These are phyloP conservation scores for Malus hybrid DNA, from an alignment of 331 rosid genomes.

Conservation along the genomic window DNA sequence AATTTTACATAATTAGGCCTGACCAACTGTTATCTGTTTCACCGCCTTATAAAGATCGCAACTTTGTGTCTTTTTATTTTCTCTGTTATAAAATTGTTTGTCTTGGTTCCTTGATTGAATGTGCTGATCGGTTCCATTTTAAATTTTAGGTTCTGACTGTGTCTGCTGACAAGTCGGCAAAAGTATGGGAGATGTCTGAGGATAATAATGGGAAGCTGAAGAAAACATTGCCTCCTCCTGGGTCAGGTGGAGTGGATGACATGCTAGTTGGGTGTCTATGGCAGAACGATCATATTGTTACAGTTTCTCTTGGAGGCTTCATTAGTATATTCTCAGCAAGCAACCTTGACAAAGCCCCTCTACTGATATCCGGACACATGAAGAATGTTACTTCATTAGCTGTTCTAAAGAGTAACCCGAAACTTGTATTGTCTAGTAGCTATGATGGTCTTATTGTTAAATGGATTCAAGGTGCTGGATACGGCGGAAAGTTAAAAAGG, in stretches of 20 bases:
- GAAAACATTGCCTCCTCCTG: conserved; percentile 60
- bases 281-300: conserved; percentile 72
- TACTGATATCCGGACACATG: conserved; percentile 75
- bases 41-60: background rate
- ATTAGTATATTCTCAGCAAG: conserved; percentile 63
- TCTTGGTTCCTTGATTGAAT: background rate
- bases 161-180: conserved; percentile 94
- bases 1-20: background rate
- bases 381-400: conserved; percentile 79
- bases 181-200: conserved; percentile 76
- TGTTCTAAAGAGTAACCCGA: conserved; percentile 60
- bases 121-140: conserved; percentile 20
- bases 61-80: background rate
- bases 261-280: conserved; percentile 90
- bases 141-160: conserved; percentile 70
- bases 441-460: conserved; percentile 83
- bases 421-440: conserved; percentile 71
- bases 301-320: conserved; percentile 89
- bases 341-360: conserved; percentile 76
- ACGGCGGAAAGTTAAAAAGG: conserved; percentile 71
- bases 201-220: conserved; percentile 60
- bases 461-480: conserved; percentile 90
- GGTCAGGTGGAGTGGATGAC: conserved; percentile 89
- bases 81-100: background rate
- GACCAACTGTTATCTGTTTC: background rate